Evolutionary conservation across 805 yeast genomes (phyloP), one percentile per base, ranked within the genome.

Genomic region (Candida ascalaphidarum): DNA sequence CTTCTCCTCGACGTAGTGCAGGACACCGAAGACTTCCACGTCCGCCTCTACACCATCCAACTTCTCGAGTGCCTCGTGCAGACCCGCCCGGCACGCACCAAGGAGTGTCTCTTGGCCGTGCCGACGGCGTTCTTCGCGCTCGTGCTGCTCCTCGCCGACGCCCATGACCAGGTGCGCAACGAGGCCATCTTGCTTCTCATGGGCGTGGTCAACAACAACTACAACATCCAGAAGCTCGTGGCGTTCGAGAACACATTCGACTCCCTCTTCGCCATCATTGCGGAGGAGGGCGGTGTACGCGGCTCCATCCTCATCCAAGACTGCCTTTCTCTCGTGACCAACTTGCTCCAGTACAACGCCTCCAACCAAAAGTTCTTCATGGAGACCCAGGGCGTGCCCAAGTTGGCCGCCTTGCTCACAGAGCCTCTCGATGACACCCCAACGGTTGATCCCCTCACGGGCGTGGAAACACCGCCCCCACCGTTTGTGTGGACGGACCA

Each of bases 171-270:
- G 11, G 74, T 92, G 7, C 66, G 97, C 43, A 88, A 89, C 50
- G 95, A 92, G 53, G 75, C 92, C 3, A 77, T 89, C 21, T 55
- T 89, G 28, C 59, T 94, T n/a, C 60, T 94, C 28, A 78, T 81
- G 77, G 79, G 86, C 8, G 65, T 92, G 3, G 94, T 77, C 9
- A 77, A 78, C 41, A 80, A 82, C 34, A 83, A 85, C 43, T 74
- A 77, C 34, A 89, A 84, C 50, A 77, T 89, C 18, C 98, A 92
- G 50, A 88, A 86, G 45, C 59, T 92, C 12, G 94, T 94, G 7
- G 98, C 95, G 0, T 92, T 92, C 48, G 96, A 92, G 49, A 88
- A 84, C 40, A 80, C 94, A 0, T 88, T 92, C 46, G 96, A 85
- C 36, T 74, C 68, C 35, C 55, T 86, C 9, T 88, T 89, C 44